A percentile compares a stretch with the other conserved stretches of the same genome.
Conservation (phyloP, 495 filamentous ascomycete genomes). For the Aspergillus panamensis region DNA sequence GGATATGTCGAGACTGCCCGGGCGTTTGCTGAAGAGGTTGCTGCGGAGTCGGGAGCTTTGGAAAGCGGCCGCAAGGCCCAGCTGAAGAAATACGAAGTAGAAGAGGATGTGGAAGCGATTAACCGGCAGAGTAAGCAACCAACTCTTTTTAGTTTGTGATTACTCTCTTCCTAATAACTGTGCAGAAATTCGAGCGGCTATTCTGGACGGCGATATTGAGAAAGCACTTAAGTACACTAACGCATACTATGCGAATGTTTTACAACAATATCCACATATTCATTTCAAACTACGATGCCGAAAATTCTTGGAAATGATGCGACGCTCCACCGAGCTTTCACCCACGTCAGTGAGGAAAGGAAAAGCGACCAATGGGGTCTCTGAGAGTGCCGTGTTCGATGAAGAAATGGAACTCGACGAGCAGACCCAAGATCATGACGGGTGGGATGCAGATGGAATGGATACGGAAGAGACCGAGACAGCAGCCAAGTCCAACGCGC, state of each 20-base stretch:
- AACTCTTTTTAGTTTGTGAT: slow-evolving; percentile 9
- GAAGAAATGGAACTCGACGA: slow-evolving; percentile 85
- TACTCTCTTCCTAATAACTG: slow-evolving; percentile 6
- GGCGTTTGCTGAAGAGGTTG: slow-evolving; percentile 82
- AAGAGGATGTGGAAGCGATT: slow-evolving; percentile 83
- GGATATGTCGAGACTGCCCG: slow-evolving; percentile 94
- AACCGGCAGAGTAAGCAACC: slow-evolving; percentile 72
- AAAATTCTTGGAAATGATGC: slow-evolving; percentile 96
- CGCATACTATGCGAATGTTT: slow-evolving; percentile 72
- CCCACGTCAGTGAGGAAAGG: slow-evolving; percentile 35
- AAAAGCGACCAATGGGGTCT: slow-evolving; percentile 32
- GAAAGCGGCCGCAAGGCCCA: slow-evolving; percentile 50
- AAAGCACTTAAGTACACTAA: slow-evolving; percentile 78
- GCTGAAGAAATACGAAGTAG: slow-evolving; percentile 63
- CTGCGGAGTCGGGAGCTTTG: slow-evolving; percentile 63
- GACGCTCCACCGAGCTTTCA: slow-evolving; percentile 66
- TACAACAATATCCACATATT: slow-evolving; percentile 81
- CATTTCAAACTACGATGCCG: slow-evolving; percentile 87
- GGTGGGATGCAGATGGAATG: slow-evolving; percentile 51
- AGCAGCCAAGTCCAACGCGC: slow-evolving; percentile 44
- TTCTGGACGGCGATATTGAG: slow-evolving; percentile 93
- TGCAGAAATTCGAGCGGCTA: slow-evolving; percentile 77
- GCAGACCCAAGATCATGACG: slow-evolving; percentile 45
- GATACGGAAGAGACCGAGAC: slow-evolving; percentile 48
- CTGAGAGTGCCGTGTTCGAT: slow-evolving; percentile 53